Evolutionary conservation across 2,329 filamentous ascomycete genomes (phyloP).

Genomic region (Venturia effusa): DNA sequence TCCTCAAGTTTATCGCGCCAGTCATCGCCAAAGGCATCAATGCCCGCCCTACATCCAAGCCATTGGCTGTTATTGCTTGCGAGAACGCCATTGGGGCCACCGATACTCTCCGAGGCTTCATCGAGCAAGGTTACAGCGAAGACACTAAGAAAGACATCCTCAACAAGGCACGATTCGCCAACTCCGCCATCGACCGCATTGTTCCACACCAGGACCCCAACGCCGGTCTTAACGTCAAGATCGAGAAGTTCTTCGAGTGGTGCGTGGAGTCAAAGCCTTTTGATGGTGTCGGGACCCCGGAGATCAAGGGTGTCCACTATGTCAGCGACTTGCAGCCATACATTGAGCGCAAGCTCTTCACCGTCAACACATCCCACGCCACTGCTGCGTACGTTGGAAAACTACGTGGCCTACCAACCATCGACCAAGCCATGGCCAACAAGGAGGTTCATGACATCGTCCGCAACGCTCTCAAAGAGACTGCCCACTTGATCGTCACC

Average conservation of each 20-base stretch:
- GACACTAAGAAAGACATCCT: slow-evolving; percentile 58
- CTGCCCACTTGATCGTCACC: slow-evolving; percentile 69
- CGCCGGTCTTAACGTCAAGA: slow-evolving; percentile 78
- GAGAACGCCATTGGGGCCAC: slow-evolving; percentile 97
- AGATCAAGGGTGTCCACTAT: slow-evolving; percentile 84
- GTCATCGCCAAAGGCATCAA: slow-evolving; percentile 92
- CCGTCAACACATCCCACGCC: slow-evolving; percentile 96
- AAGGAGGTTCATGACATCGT: slow-evolving; percentile 71
- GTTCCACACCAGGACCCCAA: slow-evolving; percentile 79
- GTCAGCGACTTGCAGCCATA: slow-evolving; percentile 85
- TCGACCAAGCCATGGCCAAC: slow-evolving; percentile 81
- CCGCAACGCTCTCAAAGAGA: slow-evolving; percentile 70
- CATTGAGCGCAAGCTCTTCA: slow-evolving; percentile 99
- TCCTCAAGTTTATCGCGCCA: slow-evolving; percentile 92
- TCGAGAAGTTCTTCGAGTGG: slow-evolving; percentile 99
- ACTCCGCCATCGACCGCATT: slow-evolving; percentile 97
- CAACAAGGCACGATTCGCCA: slow-evolving; percentile 78
- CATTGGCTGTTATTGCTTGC: slow-evolving; percentile 88
- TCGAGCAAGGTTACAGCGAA: slow-evolving; percentile 56
- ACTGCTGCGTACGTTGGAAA: slow-evolving; percentile 94
- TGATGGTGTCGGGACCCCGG: slow-evolving; percentile 54
- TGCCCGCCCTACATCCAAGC: slow-evolving; percentile 52
- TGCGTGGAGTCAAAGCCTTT: slow-evolving; percentile 87
- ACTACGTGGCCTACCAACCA: slow-evolving; percentile 72
- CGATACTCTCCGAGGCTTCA: slow-evolving; percentile 61